Conservation (phyloP, 768 basidiomycete genomes). For the Tricholoma sp. region DNA sequence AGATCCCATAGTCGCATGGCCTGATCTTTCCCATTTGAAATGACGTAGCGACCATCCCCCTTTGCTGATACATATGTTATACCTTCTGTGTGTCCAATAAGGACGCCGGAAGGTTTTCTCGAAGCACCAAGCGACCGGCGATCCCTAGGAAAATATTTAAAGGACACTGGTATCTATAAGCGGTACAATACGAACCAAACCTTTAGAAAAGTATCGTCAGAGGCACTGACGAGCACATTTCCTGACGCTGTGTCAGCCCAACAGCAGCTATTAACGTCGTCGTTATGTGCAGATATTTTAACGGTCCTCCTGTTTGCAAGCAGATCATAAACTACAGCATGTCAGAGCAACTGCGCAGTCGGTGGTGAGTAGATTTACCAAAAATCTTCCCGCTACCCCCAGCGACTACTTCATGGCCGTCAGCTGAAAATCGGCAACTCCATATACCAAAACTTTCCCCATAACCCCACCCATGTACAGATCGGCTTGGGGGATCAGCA, state of each 20-base stretch:
- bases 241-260: conserved; percentile 94
- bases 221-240: conserved; percentile 92
- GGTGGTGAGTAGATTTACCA: conserved; percentile 31
- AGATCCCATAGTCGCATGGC: conserved; percentile 89
- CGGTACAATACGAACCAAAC: conserved; percentile 69
- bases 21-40: conserved; percentile 97
- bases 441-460: conserved; percentile 71
- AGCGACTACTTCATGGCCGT: conserved; percentile 92
- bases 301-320: conserved; percentile 73
- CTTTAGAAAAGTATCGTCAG: conserved; percentile 92
- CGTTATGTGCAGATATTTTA: conserved; percentile 79
- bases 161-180: conserved; percentile 36
- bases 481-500: conserved; percentile 39
- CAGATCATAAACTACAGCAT: conserved; percentile 79
- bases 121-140: conserved; percentile 49
- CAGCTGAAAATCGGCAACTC: conserved; percentile 94
- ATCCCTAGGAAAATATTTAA: conserved; percentile 34
- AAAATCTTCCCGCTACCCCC: conserved; percentile 83
- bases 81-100: conserved; percentile 95
- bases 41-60: conserved; percentile 92
- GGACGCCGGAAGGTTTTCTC: conserved; percentile 82
- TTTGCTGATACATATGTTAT: conserved; percentile 94
- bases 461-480: conserved; percentile 29
- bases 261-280: conserved; percentile 94
- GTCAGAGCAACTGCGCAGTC: conserved; percentile 2